Evolutionary conservation across 108 stramenopile species (phyloP).

Genomic region (Stephanodiscus minutulus): DNA sequence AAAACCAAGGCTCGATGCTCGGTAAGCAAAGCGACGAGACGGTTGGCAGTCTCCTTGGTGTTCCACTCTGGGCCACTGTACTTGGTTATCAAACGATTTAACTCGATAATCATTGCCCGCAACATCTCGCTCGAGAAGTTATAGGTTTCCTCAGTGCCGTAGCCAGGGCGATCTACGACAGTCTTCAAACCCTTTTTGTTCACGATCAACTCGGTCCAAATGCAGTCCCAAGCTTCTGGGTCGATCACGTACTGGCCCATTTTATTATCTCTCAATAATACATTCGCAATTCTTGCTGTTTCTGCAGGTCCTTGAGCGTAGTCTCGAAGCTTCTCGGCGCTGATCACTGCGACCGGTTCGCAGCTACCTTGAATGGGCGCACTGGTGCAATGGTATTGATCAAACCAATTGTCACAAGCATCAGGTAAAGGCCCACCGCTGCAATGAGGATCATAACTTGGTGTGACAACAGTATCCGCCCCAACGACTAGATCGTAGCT

Average conservation of each 20-base stretch:
- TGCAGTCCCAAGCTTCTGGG: constrained; percentile 11
- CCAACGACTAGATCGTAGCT: constrained; percentile 28
- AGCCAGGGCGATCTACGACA: constrained; percentile 2
- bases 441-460: constrained; percentile 48
- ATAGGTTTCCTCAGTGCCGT: background rate
- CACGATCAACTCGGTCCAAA: constrained; percentile 16
- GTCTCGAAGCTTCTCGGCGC: constrained; percentile 25
- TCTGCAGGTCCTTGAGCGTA: constrained; percentile 13
- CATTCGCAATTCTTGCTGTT: constrained; percentile 5
- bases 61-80: constrained; percentile 32
- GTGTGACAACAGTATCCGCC: constrained; percentile 18
- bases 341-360: constrained; percentile 43
- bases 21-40: constrained; percentile 25
- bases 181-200: constrained; percentile 12
- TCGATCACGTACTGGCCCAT: constrained; percentile 6
- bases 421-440: background rate
- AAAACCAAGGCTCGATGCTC: constrained; percentile 24
- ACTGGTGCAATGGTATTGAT: background rate
- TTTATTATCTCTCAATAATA: background rate
- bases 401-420: too few species aligned
- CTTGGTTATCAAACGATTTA: constrained; percentile 35
- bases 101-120: constrained; percentile 30
- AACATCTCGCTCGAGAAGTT: constrained; percentile 27
- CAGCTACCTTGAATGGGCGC: constrained; percentile 35
- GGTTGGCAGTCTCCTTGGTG: constrained; percentile 24